phyloP scores from a whole-genome alignment of 148 eudicot species.

The Heliamphora exappendiculata region DNA sequence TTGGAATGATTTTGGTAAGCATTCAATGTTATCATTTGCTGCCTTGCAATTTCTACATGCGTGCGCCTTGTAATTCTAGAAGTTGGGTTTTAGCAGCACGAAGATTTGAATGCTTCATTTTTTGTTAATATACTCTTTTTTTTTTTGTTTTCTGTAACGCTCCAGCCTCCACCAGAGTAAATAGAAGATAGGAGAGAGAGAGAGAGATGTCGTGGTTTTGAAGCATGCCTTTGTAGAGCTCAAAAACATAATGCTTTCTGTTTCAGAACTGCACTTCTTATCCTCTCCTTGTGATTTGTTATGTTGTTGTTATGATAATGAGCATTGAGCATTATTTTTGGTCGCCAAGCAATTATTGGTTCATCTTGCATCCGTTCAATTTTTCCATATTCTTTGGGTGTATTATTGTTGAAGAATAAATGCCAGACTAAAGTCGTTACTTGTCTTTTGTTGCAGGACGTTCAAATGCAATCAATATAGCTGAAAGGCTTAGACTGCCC shows the following conservation, averaged over 20 bases:
- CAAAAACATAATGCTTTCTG: background rate
- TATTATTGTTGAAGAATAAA: background rate
- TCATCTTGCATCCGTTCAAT: background rate
- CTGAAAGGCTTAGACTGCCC: slow-evolving; percentile 85
- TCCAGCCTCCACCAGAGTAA: background rate
- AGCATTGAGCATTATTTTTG: background rate
- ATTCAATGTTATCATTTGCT: background rate
- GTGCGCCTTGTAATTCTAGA: background rate
- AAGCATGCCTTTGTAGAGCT: background rate
- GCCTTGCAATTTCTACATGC: background rate
- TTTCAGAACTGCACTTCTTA: background rate
- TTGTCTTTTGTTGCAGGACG: slow-evolving; percentile 53
- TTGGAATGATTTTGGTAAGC: background rate
- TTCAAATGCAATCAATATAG: slow-evolving; percentile 96
- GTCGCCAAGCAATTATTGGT: background rate
- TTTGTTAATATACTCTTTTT: background rate
- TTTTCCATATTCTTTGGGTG: background rate
- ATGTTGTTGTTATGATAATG: background rate
- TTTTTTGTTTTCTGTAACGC: background rate
- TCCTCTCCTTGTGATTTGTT: background rate
- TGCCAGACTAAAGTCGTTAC: background rate
- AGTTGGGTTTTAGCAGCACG: background rate
- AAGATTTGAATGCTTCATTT: background rate
- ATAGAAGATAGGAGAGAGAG: background rate
- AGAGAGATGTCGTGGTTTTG: background rate